Evolutionary conservation across 495 filamentous ascomycete species (phyloP).

Genomic region (Aspergillus homomorphus): DNA sequence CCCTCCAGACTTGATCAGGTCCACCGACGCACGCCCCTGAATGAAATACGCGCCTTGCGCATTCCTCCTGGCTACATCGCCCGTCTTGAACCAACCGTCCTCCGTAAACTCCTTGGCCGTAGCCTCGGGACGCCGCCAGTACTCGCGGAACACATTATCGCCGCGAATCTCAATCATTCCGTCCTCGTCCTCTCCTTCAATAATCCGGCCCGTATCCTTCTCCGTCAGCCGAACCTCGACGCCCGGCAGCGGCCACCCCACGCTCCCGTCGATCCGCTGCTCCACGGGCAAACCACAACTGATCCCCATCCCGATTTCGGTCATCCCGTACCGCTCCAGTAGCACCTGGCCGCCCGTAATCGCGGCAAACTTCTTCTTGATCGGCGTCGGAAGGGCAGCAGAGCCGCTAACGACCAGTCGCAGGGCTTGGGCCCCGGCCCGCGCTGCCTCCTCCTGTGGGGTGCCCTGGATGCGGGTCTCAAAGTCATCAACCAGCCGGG

Average conservation of each 20-base stretch:
- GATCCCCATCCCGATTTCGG: conserved; percentile 47
- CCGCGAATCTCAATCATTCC: conserved; percentile 48
- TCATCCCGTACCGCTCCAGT: conserved; percentile 48
- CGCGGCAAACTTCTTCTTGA: conserved; percentile 41
- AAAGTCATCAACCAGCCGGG: conserved; percentile 46
- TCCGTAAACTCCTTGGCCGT: conserved; percentile 41
- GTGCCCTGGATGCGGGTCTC: conserved; percentile 42
- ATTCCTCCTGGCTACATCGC: conserved; percentile 43
- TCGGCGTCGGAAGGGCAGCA: conserved; percentile 42
- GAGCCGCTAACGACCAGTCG: conserved; percentile 43
- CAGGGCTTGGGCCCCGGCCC: conserved; percentile 33
- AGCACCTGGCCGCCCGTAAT: conserved; percentile 37
- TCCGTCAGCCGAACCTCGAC: conserved; percentile 42
- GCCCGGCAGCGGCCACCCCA: conserved; percentile 46
- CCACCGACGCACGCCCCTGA: conserved; percentile 44
- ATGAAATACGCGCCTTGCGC: conserved; percentile 42
- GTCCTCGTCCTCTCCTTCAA: conserved; percentile 35
- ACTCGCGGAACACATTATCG: conserved; percentile 43
- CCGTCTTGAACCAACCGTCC: conserved; percentile 50
- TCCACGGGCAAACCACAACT: conserved; percentile 40
- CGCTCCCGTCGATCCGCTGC: conserved; percentile 42
- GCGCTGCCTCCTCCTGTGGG: conserved; percentile 28
- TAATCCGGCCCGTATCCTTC: conserved; percentile 35
- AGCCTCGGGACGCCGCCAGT: conserved; percentile 43
- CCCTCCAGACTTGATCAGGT: conserved; percentile 47